Evolutionary conservation across 352 stramenopile genomes (phyloP).

Genomic region (Phytophthora ramorum): DNA sequence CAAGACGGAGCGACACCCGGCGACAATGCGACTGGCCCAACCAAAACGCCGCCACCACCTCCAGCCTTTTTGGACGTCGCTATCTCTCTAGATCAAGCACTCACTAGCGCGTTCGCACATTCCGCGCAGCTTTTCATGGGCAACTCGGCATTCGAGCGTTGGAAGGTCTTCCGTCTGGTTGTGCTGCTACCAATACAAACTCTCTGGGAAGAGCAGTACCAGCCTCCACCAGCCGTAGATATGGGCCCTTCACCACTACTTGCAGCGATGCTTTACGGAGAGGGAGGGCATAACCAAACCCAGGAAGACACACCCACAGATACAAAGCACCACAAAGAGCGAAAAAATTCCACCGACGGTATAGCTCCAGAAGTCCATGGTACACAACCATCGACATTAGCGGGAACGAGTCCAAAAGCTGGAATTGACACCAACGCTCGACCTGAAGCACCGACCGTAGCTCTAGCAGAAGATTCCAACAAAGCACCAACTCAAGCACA

Average conservation of each 20-base stretch:
- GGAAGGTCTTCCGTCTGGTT: slow-evolving; percentile 55
- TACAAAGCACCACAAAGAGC: slow-evolving; percentile 18
- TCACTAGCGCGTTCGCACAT: slow-evolving; percentile 66
- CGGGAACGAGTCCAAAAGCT: background rate
- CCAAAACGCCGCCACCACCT: slow-evolving; percentile 30
- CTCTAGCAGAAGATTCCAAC: background rate
- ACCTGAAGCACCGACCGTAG: background rate
- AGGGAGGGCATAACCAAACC: slow-evolving; percentile 5
- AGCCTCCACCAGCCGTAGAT: slow-evolving; percentile 19
- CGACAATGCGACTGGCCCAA: background rate
- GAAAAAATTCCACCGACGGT: slow-evolving; percentile 17
- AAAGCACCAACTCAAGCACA: slow-evolving; percentile 4
- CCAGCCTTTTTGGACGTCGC: slow-evolving; percentile 73
- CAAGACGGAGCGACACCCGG: background rate
- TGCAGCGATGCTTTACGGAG: slow-evolving; percentile 27
- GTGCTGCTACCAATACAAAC: slow-evolving; percentile 67
- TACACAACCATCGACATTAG: background rate
- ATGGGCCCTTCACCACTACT: slow-evolving; percentile 26
- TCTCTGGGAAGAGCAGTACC: slow-evolving; percentile 72
- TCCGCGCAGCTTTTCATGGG: slow-evolving; percentile 58
- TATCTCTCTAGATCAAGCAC: slow-evolving; percentile 78
- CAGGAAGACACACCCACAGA: slow-evolving; percentile 22
- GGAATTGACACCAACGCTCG: background rate
- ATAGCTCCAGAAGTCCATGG: slow-evolving; percentile 5
- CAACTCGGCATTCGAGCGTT: slow-evolving; percentile 44